Base-by-base conservation (phyloP, 2,329 filamentous ascomycete species). In the Xylaria digitata region DNA sequence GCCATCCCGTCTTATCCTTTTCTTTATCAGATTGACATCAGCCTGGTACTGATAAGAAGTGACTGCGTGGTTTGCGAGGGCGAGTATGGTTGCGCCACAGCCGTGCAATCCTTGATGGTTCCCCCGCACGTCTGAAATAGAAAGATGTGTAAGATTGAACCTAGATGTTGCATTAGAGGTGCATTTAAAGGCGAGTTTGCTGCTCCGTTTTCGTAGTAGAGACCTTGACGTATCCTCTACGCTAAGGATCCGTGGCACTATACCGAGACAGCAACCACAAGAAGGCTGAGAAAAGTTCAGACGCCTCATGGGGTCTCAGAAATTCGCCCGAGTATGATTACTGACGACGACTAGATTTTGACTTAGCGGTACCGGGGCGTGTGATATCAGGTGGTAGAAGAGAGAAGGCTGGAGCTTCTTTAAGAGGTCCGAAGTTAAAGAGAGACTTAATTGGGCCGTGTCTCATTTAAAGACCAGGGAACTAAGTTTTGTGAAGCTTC, bases 11-110 rank as follows among this genome's bases (percentile, higher is more conserved):
- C 32, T 53, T 37, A 53, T 54, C 46, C 49, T 57, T n/a, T 49
- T 54, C 37, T 50, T 30, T 45, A 58, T 66, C 59, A 26, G n/a
- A 54, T 58, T 62, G 26, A 43, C 54, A 40, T 62, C 59, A 58
- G 42, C 53, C 54, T 32, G 21, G 32, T 55, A 48, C 42, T 55
- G 30, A 40, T n/a, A 3, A 30, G 40, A 6, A 30, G 37, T 21
- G 45, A 19, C 32, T 17, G 55, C 26, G 11, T 30, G 49, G 37
- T 26, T 23, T 62, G 45, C 37, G 34, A 46, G 15, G 23, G 37
- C 37, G 30, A 48, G n/a, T 40, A 9, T 30, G 9, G 17, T 53
- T 53, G n/a, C 49, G 49, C 48, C 49, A 37, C 49, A 53, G 32
- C 30, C 30, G 49, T 53, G 9, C 15, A 5, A 30, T 2, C 15